phyloP scores from a whole-genome alignment of 495 filamentous ascomycete species.

The Penicillium turbatum region DNA sequence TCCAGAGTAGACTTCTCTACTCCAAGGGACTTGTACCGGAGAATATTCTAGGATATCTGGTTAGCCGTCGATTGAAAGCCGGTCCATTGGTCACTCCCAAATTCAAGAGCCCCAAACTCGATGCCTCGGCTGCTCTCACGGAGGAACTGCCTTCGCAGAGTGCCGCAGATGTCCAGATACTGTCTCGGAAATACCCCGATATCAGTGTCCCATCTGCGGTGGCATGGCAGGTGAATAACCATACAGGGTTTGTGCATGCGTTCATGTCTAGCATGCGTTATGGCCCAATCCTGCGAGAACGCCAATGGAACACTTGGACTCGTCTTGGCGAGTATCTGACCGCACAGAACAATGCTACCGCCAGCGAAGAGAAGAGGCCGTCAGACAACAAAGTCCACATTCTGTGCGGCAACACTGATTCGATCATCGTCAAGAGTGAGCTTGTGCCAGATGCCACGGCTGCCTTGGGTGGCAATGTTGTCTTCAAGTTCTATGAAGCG shows the following conservation, averaged over 20 bases:
- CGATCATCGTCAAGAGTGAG: constrained; percentile 54
- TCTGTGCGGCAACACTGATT: constrained; percentile 50
- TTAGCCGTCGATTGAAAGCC: constrained; percentile 50
- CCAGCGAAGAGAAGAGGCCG: constrained; percentile 28
- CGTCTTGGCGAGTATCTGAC: constrained; percentile 49
- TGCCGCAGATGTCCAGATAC: constrained; percentile 35
- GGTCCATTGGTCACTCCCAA: constrained; percentile 39
- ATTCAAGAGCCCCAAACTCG: constrained; percentile 30
- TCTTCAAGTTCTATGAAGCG: constrained; percentile 46
- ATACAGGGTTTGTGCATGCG: constrained; percentile 52
- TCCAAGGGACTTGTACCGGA: constrained; percentile 56
- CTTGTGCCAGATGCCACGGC: constrained; percentile 49
- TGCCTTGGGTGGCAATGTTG: constrained; percentile 46
- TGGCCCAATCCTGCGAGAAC: constrained; percentile 50
- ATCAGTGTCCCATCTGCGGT: constrained; percentile 45
- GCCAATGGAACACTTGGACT: constrained; percentile 51
- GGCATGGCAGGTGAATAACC: constrained; percentile 53
- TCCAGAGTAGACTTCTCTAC: constrained; percentile 58
- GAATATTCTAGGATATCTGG: constrained; percentile 47
- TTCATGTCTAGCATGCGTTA: constrained; percentile 57
- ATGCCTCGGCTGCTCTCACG: constrained; percentile 33
- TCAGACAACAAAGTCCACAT: constrained; percentile 49
- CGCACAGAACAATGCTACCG: constrained; percentile 32
- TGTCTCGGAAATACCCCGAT: constrained; percentile 44
- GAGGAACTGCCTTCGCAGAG: constrained; percentile 35